A percentile compares a stretch with the other conserved stretches of the same genome.
Evolutionary conservation across 2,329 filamentous ascomycete species (phyloP).

Genomic region (Phaeosphaeriaceae sp.): DNA sequence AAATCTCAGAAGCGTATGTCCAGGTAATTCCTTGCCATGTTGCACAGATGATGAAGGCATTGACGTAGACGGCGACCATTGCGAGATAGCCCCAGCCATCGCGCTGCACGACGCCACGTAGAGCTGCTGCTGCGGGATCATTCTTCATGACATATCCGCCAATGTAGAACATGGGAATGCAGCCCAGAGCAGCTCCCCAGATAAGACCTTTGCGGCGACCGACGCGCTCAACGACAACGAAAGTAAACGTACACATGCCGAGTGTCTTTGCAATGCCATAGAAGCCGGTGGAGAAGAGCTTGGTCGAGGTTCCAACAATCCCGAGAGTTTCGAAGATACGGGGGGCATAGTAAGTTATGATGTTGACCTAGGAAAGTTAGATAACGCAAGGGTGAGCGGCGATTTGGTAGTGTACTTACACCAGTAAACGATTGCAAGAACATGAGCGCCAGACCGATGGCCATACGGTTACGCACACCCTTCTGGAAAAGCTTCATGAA

Average conservation of each 20-base stretch:
- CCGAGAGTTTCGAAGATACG: slow-evolving; percentile 54
- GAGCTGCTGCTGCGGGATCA: slow-evolving; percentile 56
- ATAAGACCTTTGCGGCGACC: slow-evolving; percentile 54
- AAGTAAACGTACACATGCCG: slow-evolving; percentile 50
- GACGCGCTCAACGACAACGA: slow-evolving; percentile 49
- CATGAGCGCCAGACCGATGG: slow-evolving; percentile 49
- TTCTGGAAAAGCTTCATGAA: slow-evolving; percentile 49
- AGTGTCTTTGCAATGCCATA: slow-evolving; percentile 54
- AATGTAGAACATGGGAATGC: slow-evolving; percentile 59
- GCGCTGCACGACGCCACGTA: slow-evolving; percentile 50
- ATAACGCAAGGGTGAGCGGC: too few species aligned
- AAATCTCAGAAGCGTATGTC: slow-evolving; percentile 59
- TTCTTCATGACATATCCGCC: slow-evolving; percentile 62
- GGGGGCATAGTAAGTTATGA: slow-evolving; percentile 45
- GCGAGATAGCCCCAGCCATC: slow-evolving; percentile 60
- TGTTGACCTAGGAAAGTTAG: slow-evolving; percentile 8
- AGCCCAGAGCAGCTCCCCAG: slow-evolving; percentile 57
- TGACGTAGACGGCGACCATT: slow-evolving; percentile 63
- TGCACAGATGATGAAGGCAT: slow-evolving; percentile 60
- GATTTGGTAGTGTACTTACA: slow-evolving; percentile 16
- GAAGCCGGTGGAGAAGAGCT: slow-evolving; percentile 59
- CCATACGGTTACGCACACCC: slow-evolving; percentile 49
- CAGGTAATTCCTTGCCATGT: slow-evolving; percentile 53
- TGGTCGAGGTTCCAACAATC: slow-evolving; percentile 50
- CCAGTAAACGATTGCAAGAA: slow-evolving; percentile 47